Conservation (phyloP, 1,284 basidiomycete genomes). For the Boletus semigastroideus region DNA sequence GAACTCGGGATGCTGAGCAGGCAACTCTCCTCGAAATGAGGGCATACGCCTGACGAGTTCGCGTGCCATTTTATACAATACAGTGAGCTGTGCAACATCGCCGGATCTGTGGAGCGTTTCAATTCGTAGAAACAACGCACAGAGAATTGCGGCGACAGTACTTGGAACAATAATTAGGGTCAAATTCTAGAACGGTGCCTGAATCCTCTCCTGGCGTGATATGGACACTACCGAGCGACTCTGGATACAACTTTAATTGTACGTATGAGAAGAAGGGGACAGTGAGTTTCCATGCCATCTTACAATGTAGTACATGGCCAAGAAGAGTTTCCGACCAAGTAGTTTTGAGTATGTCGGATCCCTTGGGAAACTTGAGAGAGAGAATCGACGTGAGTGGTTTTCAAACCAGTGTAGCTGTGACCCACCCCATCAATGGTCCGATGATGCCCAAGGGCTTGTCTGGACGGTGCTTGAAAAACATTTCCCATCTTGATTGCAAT, state of each 20-base stretch:
- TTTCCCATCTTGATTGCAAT: constrained; percentile 40
- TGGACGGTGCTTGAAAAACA: constrained; percentile 31
- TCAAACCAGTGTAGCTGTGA: background rate
- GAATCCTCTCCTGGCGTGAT: constrained; percentile 26
- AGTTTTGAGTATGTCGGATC: background rate
- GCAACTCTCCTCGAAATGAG: constrained; percentile 53
- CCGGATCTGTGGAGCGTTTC: constrained; percentile 1
- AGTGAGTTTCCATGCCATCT: background rate
- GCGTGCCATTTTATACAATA: constrained; percentile 21
- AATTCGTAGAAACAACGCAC: background rate
- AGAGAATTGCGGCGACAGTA: background rate
- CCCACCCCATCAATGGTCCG: constrained; percentile 14
- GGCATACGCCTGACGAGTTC: constrained; percentile 49
- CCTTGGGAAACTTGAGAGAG: constrained; percentile 5
- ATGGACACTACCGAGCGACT: constrained; percentile 29
- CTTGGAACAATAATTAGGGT: constrained; percentile 12
- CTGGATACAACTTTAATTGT: constrained; percentile 28
- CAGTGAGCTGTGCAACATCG: constrained; percentile 12
- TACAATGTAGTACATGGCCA: constrained; percentile 13
- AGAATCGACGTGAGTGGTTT: background rate
- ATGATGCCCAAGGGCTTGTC: constrained; percentile 26
- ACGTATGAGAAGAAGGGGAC: background rate
- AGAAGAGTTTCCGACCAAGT: constrained; percentile 10
- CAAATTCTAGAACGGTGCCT: constrained; percentile 23
- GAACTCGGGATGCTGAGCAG: constrained; percentile 49